Evolutionary conservation across 108 stramenopile genomes (phyloP), one percentile per base, ranked within the genome.

Genomic region (Fistulifera pelliculosa): DNA sequence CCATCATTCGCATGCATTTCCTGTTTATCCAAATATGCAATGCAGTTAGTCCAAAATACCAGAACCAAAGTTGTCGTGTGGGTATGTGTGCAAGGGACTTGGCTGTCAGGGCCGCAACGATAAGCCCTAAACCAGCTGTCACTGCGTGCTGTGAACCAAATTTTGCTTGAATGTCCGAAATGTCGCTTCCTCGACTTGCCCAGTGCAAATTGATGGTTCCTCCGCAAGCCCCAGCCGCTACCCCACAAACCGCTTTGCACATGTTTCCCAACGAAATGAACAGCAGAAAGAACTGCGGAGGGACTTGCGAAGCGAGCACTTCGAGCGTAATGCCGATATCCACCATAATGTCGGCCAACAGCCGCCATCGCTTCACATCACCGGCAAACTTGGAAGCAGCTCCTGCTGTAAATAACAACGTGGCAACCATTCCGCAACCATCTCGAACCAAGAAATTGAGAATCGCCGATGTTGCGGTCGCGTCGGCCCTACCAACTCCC

Each of bases 161-260:
- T 56, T 90, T 90, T 59, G 83, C 88, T 43, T 74, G 73, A 31
- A 79, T 74, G 47, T 76, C 77, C n/a, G 76, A 70, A 58, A 79
- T 74, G 60, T 75, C 85, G 22, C 71, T 78, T 41, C 68, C 83
- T 28, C 66, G 41, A 50, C 17, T 63, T 0, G 88, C 76, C 88
- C 88, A 90, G 57, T 85, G 68, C 42, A 90, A 58, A 54, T 86
- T 83, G 54, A 90, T 71, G 27, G 77, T 70, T 47, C 84, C 88
- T 35, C 82, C 80, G 49, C 69, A 70, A 6, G 88, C 81, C 13
- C 88, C 88, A 1, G 88, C 88, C 15, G 88, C 88, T 0, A 90
- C 88, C 8, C 88, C 88, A 73, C 88, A 90, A 11, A 86, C 58
- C 0, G 88, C 81, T 52, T 90, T 86, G 68, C 76, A 90, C 49